phyloP scores from a whole-genome alignment of 257 asterid genomes.

The Primulina eburnea region DNA sequence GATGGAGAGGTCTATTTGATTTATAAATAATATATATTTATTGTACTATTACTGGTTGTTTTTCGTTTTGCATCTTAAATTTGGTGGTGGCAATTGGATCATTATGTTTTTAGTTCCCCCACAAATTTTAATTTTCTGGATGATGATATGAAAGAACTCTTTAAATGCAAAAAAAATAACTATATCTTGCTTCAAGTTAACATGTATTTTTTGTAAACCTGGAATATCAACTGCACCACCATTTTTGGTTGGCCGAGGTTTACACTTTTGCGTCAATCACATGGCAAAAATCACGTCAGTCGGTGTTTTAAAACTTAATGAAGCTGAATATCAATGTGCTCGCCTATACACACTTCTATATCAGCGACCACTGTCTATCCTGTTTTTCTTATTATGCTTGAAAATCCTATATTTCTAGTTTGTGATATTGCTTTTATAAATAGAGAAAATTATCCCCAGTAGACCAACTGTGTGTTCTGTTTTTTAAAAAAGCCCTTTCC shows the following conservation, averaged over 20 bases:
- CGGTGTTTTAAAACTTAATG: neutral
- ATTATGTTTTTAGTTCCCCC: neutral
- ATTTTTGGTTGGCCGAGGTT: too few relatives aligned
- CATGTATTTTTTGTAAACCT: too few relatives aligned
- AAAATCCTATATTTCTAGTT: neutral
- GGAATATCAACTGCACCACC: too few relatives aligned
- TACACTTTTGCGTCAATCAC: too few relatives aligned
- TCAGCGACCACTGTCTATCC: neutral
- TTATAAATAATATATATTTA: too few relatives aligned
- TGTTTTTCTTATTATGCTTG: conserved; percentile 2
- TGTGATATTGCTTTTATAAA: neutral
- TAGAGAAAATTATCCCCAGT: too few relatives aligned
- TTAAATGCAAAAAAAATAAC: neutral
- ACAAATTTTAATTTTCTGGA: neutral
- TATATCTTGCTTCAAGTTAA: neutral
- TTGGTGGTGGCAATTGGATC: neutral
- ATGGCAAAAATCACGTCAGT: neutral
- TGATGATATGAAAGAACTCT: neutral
- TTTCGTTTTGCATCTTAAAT: too few relatives aligned
- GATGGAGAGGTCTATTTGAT: too few relatives aligned
- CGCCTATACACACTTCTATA: neutral
- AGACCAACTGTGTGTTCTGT: too few relatives aligned
- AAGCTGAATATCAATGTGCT: neutral
- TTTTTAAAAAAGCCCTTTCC: too few relatives aligned
- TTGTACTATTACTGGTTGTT: too few relatives aligned